Percentiles rank a stretch among this genome's conserved stretches.
Evolutionary conservation across 1,284 basidiomycete genomes (phyloP).

Genomic region (Acaromyces ingoldii): DNA sequence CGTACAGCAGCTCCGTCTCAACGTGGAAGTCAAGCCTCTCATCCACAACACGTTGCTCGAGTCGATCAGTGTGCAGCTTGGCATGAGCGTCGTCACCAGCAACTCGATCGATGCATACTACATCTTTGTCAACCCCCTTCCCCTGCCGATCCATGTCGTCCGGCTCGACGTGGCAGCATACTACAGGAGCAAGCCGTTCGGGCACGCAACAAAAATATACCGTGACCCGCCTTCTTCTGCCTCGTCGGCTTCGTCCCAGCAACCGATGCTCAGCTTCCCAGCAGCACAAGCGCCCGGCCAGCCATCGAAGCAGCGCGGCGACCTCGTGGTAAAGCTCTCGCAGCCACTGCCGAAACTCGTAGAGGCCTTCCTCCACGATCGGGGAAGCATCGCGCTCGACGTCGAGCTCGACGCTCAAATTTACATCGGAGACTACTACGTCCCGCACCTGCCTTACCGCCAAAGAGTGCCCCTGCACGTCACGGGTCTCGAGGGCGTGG

Average conservation of each 20-base stretch:
- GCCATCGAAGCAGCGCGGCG: constrained; percentile 12
- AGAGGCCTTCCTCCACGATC: constrained; percentile 28
- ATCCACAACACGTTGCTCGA: constrained; percentile 33
- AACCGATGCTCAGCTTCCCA: background rate
- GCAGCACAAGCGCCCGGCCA: constrained; percentile 9
- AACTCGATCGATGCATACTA: constrained; percentile 30
- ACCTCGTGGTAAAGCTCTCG: constrained; percentile 22
- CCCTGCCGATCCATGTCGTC: constrained; percentile 29
- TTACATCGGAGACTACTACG: constrained; percentile 30
- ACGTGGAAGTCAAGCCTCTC: constrained; percentile 34
- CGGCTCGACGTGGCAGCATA: constrained; percentile 30
- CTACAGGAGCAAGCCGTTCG: constrained; percentile 32
- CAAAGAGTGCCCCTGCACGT: constrained; percentile 32
- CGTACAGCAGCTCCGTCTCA: constrained; percentile 21
- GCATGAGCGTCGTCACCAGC: constrained; percentile 31
- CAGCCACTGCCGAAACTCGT: constrained; percentile 34
- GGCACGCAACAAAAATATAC: constrained; percentile 19
- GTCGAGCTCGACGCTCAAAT: constrained; percentile 28
- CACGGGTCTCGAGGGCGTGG: constrained; percentile 24
- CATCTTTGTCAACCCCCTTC: constrained; percentile 35
- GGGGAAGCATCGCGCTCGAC: constrained; percentile 32
- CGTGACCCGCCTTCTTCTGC: background rate
- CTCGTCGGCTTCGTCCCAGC: background rate
- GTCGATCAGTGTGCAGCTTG: constrained; percentile 31
- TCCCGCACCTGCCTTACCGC: constrained; percentile 30